Percentiles rank a stretch among this genome's conserved stretches.
phyloP scores from a whole-genome alignment of 495 filamentous ascomycete genomes.

The Penicillium atrosanguineum region DNA sequence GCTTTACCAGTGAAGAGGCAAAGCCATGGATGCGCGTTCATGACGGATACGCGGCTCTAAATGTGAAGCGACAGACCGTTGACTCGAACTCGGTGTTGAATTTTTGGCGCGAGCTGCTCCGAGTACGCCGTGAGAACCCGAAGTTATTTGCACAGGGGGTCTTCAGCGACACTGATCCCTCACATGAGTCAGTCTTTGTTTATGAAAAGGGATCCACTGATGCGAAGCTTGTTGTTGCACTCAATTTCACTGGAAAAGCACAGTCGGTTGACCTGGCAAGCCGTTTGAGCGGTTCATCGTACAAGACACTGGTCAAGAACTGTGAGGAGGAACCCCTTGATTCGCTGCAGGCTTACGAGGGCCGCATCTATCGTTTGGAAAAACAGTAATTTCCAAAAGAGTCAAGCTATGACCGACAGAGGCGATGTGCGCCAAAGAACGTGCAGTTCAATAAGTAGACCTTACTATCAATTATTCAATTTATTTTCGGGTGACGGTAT shows the following conservation, averaged over 20 bases:
- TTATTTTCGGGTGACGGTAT: no score
- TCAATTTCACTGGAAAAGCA: conserved; percentile 22
- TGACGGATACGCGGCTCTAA: conserved; percentile 50
- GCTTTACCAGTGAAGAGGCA: conserved; percentile 43
- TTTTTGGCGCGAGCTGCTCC: conserved; percentile 47
- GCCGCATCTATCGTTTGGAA: conserved; percentile 17
- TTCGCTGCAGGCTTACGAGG: conserved; percentile 20
- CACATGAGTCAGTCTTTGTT: conserved; percentile 32
- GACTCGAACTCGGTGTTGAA: conserved; percentile 37
- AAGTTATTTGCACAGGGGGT: conserved; percentile 46
- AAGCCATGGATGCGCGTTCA: conserved; percentile 60
- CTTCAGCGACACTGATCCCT: conserved; percentile 39
- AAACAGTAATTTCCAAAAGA: background rate
- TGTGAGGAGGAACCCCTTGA: conserved; percentile 13
- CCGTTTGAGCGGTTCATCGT: conserved; percentile 5
- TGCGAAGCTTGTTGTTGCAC: conserved; percentile 18
- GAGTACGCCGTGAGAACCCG: conserved; percentile 36
- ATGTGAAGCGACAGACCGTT: conserved; percentile 44
- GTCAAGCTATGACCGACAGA: background rate
- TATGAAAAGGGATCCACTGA: conserved; percentile 16
- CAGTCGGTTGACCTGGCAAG: conserved; percentile 23
- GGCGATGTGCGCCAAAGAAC: background rate
- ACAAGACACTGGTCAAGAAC: conserved; percentile 13
- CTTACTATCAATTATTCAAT: no score
- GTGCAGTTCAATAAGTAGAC: background rate